Conservation (phyloP, 2,329 filamentous ascomycete genomes). For the Aspergillus ochraceoroseus region DNA sequence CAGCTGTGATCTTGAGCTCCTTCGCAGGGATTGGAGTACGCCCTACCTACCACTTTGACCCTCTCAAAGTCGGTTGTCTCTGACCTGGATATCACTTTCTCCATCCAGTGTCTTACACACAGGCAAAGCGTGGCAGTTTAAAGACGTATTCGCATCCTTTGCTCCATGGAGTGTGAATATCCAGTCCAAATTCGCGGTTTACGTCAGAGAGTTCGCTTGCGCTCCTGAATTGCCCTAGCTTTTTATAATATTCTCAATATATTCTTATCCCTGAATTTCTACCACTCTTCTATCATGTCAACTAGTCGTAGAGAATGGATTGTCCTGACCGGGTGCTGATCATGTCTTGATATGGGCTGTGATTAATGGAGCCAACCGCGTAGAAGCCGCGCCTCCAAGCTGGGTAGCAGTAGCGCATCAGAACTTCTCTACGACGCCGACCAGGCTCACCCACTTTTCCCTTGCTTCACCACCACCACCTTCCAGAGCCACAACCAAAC, state of each 20-base stretch:
- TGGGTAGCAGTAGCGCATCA: slow-evolving; percentile 25
- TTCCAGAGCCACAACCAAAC: slow-evolving; percentile 31
- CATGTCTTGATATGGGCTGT: slow-evolving; percentile 22
- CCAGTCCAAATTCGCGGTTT: no score
- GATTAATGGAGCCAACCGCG: slow-evolving; percentile 29
- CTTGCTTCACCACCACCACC: slow-evolving; percentile 18
- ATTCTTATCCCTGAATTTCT: slow-evolving; percentile 5
- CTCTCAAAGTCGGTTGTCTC: no score
- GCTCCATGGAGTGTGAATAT: no score
- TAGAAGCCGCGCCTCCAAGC: slow-evolving; percentile 33
- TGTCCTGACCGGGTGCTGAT: slow-evolving; percentile 18
- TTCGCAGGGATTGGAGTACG: no score
- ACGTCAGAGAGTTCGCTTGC: not conserved
- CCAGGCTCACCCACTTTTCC: slow-evolving; percentile 16
- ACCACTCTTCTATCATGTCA: not conserved
- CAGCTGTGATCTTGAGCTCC: no score
- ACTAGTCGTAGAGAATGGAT: slow-evolving; percentile 11
- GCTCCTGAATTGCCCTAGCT: not conserved
- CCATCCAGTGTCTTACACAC: no score
- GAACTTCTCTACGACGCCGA: slow-evolving; percentile 25
- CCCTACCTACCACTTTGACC: no score
- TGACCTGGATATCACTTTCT: no score
- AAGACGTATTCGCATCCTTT: no score
- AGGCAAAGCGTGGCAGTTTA: no score
- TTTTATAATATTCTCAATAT: slow-evolving; percentile 5